Conservation (phyloP, 2,329 filamentous ascomycete species). For the Colletotrichum sp. region DNA sequence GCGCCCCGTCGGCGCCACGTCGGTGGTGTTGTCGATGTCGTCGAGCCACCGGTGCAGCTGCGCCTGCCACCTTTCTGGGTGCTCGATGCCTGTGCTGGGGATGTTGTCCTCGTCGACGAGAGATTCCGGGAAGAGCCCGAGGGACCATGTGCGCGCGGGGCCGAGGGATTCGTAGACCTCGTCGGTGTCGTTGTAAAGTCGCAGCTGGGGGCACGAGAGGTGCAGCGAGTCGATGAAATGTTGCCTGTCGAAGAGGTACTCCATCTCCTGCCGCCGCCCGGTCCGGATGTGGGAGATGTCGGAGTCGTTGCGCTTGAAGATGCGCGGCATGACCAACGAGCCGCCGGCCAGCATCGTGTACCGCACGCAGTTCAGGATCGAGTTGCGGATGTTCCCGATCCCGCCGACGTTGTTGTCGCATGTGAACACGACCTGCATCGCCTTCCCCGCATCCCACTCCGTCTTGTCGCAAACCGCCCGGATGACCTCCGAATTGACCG, state of each 20-base stretch:
- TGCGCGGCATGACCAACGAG: conserved; percentile 39
- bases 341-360: conserved; percentile 42
- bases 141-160: conserved; percentile 20
- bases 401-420: conserved; percentile 43
- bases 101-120: conserved; percentile 33
- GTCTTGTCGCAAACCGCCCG: conserved; percentile 24
- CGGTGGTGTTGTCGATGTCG: conserved; percentile 6
- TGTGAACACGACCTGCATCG: conserved; percentile 36
- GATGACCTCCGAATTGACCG: conserved; percentile 26
- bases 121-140: conserved; percentile 30
- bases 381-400: conserved; percentile 43
- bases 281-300: conserved; percentile 32
- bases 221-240: conserved; percentile 28
- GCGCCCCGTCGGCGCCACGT: conserved; percentile 14
- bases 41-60: conserved; percentile 32
- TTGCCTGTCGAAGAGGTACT: conserved; percentile 31
- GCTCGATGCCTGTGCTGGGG: conserved; percentile 25
- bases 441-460: conserved; percentile 25
- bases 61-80: conserved; percentile 29
- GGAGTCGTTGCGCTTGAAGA: conserved; percentile 34
- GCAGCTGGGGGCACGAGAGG: conserved; percentile 30
- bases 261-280: conserved; percentile 26
- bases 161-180: conserved; percentile 21
- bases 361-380: conserved; percentile 44
- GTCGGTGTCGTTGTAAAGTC: conserved; percentile 29